Evolutionary conservation across 352 stramenopile genomes (phyloP).

Genomic region (Pythium coloratum): DNA sequence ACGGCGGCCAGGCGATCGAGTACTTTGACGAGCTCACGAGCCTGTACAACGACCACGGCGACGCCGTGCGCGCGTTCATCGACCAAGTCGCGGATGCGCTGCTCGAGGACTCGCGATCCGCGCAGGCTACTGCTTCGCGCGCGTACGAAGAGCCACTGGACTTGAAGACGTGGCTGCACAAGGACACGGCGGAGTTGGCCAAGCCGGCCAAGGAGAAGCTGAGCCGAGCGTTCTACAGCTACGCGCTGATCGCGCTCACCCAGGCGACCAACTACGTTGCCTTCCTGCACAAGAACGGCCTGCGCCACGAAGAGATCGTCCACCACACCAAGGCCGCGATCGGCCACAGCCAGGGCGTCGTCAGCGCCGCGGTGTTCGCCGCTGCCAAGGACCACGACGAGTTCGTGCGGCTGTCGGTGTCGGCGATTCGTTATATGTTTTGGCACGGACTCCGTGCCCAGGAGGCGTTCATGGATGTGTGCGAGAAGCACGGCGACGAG

Average conservation of each 20-base stretch:
- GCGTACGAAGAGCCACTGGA: slow-evolving; percentile 54
- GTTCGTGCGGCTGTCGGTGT: slow-evolving; percentile 46
- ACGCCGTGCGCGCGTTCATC: slow-evolving; percentile 43
- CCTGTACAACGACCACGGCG: slow-evolving; percentile 45
- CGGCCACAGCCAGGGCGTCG: slow-evolving; percentile 81
- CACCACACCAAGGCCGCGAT: slow-evolving; percentile 42
- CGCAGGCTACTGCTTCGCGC: slow-evolving; percentile 39
- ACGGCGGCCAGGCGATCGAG: slow-evolving; percentile 64
- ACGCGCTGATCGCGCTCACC: slow-evolving; percentile 74
- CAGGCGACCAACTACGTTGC: slow-evolving; percentile 78
- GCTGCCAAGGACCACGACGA: slow-evolving; percentile 50
- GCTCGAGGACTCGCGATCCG: slow-evolving; percentile 46
- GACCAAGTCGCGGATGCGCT: slow-evolving; percentile 44
- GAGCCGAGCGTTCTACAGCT: slow-evolving; percentile 63
- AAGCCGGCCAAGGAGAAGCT: slow-evolving; percentile 29
- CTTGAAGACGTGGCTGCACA: slow-evolving; percentile 53
- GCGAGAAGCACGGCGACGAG: slow-evolving; percentile 13
- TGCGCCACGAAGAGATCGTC: slow-evolving; percentile 63
- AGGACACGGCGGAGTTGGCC: slow-evolving; percentile 15
- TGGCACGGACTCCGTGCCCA: slow-evolving; percentile 78
- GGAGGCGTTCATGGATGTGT: slow-evolving; percentile 47
- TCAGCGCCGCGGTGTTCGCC: slow-evolving; percentile 68
- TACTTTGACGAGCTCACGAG: slow-evolving; percentile 66
- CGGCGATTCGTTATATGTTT: slow-evolving; percentile 76
- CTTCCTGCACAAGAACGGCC: slow-evolving; percentile 51